Base-by-base conservation (phyloP, 108 stramenopile genomes). In the Bacterosira constricta region DNA sequence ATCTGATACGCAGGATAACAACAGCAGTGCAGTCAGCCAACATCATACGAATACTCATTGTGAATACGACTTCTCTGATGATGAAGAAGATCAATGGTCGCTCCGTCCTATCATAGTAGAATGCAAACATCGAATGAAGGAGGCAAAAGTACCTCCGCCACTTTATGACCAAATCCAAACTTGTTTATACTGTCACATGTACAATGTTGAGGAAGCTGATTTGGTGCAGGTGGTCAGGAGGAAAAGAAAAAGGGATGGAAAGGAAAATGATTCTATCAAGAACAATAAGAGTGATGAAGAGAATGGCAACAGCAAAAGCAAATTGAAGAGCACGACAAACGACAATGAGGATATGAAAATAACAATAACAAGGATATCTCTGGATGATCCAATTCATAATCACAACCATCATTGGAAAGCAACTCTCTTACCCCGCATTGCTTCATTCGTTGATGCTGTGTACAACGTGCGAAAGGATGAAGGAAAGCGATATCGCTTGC, bases 121-220 rank as follows among this genome's bases (percentile, higher is more conserved):
- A 79, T 88, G 86, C 75, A 94, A 94, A 62, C 92, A 94, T 72
- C 81, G 92, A 39, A 91, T 94, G 90, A 63, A 65, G n/a, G 50
- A 71, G 23, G 55, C 89, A 0, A 54, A 62, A 45, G 56, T 64
- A 13, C 76, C 85, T 39, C 88, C 89, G 5, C 92, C 89, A 11
- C 72, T 94, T 0, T 94, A 90, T 58, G 92, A 94, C 79, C 86
- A 86, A 63, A 90, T 94, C 50, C 92, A 94, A 75, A 71, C 88
- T 11, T 75, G 69, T 15, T 50, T 80, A 10, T 94, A 94, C 55
- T 91, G 90, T 53, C 66, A 86, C 3, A 91, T 94, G 92, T 86
- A 94, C 49, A 78, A 72, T 23, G 69, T 73, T 0, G 67, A 84
- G 15, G 86, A 82, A 3, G 92, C 90, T 4, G 92, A 94, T 68